These are phyloP conservation scores for Suillus decipiens DNA, from an alignment of 768 basidiomycete species.

Conservation along the genomic window DNA sequence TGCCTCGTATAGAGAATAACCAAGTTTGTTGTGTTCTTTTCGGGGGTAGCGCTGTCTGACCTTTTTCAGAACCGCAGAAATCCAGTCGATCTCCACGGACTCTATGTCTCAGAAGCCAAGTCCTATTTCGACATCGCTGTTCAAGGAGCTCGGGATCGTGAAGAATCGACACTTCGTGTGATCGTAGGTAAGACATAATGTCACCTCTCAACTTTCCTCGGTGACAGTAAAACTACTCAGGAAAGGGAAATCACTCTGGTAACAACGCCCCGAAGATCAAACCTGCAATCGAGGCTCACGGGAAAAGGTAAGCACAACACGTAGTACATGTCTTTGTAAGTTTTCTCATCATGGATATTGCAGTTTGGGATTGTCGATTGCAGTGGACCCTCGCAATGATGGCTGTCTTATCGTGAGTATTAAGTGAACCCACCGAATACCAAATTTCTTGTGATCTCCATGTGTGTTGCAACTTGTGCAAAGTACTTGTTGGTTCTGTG, in stretches of 20 bases:
- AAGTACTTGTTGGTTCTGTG: background rate
- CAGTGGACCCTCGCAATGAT: constrained; percentile 73
- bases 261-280: constrained; percentile 77
- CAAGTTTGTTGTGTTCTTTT: constrained; percentile 3
- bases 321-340: background rate
- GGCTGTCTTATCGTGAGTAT: constrained; percentile 74
- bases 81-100: constrained; percentile 81
- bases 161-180: constrained; percentile 60
- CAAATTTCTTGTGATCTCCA: background rate
- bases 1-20: constrained; percentile 10
- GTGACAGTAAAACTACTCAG: constrained; percentile 32
- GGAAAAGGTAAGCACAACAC: constrained; percentile 58
- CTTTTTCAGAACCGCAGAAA: constrained; percentile 42
- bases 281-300: constrained; percentile 82
- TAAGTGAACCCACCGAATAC: background rate
- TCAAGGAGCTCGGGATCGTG: constrained; percentile 55
- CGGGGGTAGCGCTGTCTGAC: background rate
- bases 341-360: background rate
- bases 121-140: constrained; percentile 67
- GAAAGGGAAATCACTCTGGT: constrained; percentile 81
- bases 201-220: background rate
- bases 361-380: constrained; percentile 63
- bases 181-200: constrained; percentile 67
- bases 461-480: background rate
- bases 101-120: constrained; percentile 90